Base-by-base conservation (phyloP, 495 filamentous ascomycete species). In the Mycothermus thermophilus region DNA sequence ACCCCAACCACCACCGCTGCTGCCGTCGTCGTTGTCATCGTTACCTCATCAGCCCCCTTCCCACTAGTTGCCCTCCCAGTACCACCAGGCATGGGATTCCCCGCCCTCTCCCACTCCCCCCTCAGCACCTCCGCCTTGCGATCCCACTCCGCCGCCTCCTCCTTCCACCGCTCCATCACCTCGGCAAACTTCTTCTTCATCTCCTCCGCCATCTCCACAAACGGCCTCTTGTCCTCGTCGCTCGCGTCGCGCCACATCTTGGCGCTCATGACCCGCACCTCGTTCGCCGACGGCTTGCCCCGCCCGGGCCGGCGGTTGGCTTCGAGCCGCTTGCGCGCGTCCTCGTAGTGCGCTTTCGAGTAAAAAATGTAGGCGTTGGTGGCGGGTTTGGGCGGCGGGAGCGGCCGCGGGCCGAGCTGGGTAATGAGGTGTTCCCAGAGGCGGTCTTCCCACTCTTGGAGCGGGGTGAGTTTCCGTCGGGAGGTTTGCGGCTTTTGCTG, bases 241-340 rank as follows among this genome's bases (percentile, higher is more conserved):
- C 63, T 46, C 0, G 80, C 77, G 35, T 81, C 76, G 41, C 80
- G 77, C 90, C 90, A 97, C 81, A 85, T 86, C 46, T 77, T 74
- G 12, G 85, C 82, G 13, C 88, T 66, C 39, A 80, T 81, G 7
- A 73, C 67, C 22, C 90, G 78, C 32, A 97, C 77, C 42, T 90
- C 83, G 43, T 88, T 88, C 2, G 77, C 75, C 26, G 72, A 68
- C 2, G 77, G 64, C 43, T 80, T 77, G 3, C 71, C 72, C 15
- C 77, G 78, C 24, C 73, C 66, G 14, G 69, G 58, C 27, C 74
- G 69, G 4, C 75, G 70, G 2, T 67, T 68, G 27, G 76, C 72
- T 35, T 86, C 82, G 44, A 82, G 84, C 41, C 72, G 64, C 20
- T 61, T 62, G 44, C 84, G 83, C 48, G 79, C 83, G 34, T 66